Evolutionary conservation across 1,284 basidiomycete species (phyloP).

Genomic region (Lentinus polychrous): DNA sequence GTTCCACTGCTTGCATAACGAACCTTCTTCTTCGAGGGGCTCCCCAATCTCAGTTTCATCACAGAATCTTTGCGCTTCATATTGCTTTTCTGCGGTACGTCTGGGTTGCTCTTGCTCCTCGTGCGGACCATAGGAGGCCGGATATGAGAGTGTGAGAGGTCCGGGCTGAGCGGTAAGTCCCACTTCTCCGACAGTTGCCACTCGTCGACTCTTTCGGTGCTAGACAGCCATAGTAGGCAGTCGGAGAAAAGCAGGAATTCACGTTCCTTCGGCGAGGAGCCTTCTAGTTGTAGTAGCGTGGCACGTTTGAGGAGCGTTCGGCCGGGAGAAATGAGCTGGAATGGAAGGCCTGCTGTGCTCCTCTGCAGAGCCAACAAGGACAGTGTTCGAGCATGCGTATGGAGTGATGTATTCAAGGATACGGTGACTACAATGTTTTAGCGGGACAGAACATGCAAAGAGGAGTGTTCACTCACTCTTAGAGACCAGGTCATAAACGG

Average conservation of each 20-base stretch:
- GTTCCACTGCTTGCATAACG: constrained; percentile 33
- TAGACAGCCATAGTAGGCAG: constrained; percentile 72
- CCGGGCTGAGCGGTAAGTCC: constrained; percentile 12
- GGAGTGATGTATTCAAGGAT: constrained; percentile 72
- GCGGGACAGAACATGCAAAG: constrained; percentile 3
- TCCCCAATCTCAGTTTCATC: constrained; percentile 18
- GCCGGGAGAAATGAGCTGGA: constrained; percentile 72
- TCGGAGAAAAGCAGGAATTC: constrained; percentile 82
- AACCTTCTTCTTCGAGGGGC: constrained; percentile 30
- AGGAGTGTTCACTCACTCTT: constrained; percentile 45
- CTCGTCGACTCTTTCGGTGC: constrained; percentile 31
- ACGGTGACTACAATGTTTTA: constrained; percentile 54
- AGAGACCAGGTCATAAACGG: constrained; percentile 60
- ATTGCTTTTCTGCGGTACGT: constrained; percentile 27
- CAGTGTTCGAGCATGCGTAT: constrained; percentile 69
- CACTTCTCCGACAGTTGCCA: constrained; percentile 23
- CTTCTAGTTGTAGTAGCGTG: constrained; percentile 49
- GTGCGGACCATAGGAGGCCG: constrained; percentile 36
- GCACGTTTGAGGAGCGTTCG: constrained; percentile 71
- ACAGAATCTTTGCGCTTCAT: constrained; percentile 17
- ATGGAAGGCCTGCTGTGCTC: constrained; percentile 65
- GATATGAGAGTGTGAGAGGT: constrained; percentile 13
- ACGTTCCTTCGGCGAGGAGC: constrained; percentile 44
- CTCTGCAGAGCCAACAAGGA: constrained; percentile 71
- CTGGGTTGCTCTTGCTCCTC: constrained; percentile 57